Evolutionary conservation across 164 flowering plant genomes (phyloP).

Genomic region (Tinospora cordifolia): DNA sequence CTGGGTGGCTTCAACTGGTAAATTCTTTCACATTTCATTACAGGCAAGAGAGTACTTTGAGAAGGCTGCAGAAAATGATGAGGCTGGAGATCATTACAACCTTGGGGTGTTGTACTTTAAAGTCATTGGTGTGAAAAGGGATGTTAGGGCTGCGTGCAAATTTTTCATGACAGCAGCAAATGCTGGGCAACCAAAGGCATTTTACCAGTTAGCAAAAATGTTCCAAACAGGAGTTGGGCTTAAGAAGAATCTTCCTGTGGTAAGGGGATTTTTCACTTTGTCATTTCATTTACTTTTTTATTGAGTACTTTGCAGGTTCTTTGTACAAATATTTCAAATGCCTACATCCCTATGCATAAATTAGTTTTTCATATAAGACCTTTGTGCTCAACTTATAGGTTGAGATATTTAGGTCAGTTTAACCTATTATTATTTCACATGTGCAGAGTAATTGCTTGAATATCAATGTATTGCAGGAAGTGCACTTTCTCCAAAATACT

Average conservation of each 20-base stretch:
- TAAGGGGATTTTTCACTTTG: conserved; percentile 22
- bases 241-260: conserved; percentile 70
- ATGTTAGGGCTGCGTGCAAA: conserved; percentile 54
- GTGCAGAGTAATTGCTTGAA: no score
- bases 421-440: no score
- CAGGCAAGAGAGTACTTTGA: conserved; percentile 97
- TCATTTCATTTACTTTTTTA: background rate
- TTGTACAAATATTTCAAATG: background rate
- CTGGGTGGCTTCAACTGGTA: background rate
- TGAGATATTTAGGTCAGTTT: no score
- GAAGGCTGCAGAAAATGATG: conserved; percentile 79
- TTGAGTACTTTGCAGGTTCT: background rate
- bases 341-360: no score
- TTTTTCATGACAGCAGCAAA: conserved; percentile 68
- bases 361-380: no score
- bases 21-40: conserved; percentile 7
- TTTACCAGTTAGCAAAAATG: conserved; percentile 95
- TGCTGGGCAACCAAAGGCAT: conserved; percentile 93
- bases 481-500: no score
- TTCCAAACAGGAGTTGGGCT: conserved; percentile 90
- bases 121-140: conserved; percentile 84
- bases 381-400: no score
- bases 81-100: conserved; percentile 88
- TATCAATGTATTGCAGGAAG: no score
- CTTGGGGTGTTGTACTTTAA: conserved; percentile 91